Evolutionary conservation across 208 protist species (phyloP), one percentile per base, ranked within the genome.

Genomic region (Trypanosoma mega): DNA sequence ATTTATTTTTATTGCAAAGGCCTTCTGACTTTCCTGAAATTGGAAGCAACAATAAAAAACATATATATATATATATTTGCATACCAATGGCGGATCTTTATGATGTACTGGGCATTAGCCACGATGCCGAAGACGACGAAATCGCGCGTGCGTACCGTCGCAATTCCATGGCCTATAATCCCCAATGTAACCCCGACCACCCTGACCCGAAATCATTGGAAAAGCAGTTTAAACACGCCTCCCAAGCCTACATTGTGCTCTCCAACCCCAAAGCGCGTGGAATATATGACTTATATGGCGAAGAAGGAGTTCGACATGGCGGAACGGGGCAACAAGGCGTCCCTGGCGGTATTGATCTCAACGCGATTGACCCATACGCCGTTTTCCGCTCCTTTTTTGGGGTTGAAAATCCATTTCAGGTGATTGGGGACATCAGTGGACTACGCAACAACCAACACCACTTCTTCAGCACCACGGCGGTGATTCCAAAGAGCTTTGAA

Each of bases 281-380:
- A 14, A 81, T 94, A 47, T 97, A 96, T 62, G 92, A 97, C 60
- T 58, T 85, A 24, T 97, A 94, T 72, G 92, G 92, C 37, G 90
- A 93, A 62, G 90, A 94, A 37, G 92, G 92, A 36, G 75, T 97
- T 47, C 82, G 90, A 18, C 83, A 97, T 54, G 90, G 90, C 52
- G 90, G 82, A 24, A 90, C 90, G n/a, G 87, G 89, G 8, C 50
- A 72, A 41, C 76, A 88, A 43, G 85, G 85, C 11, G 75, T 91
- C 50, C 78, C 80, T n/a, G 85, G 85, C 20, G 89, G 85, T 11
- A 62, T 93, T 24, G 81, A 96, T 51, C 68, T 90, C 14, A 79
- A 93, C 62, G 68, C 54, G 31, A 76, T 89, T 63, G 80, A 96
- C 58, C 80, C 87, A 12, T 76, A 92, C 52, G 44, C 63, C 20